A percentile compares a stretch with the other conserved stretches of the same genome.
Evolutionary conservation across 2,329 filamentous ascomycete genomes (phyloP).

Genomic region (Fusarium gaditjirri): DNA sequence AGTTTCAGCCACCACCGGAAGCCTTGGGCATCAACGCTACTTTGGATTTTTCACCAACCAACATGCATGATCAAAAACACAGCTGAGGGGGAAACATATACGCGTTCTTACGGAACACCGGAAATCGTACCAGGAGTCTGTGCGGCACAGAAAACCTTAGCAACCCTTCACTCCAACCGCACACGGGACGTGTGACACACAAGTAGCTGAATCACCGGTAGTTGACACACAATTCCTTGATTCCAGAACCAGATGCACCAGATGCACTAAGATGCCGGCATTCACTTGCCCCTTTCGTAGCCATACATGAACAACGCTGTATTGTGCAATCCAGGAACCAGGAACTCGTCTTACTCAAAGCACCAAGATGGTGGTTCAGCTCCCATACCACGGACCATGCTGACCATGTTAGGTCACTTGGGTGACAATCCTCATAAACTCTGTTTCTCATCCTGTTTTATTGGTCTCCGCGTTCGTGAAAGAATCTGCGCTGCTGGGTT

Average conservation of each 20-base stretch:
- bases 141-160: not conserved
- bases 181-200: not conserved
- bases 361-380: constrained; percentile 25
- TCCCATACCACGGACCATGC: constrained; percentile 10
- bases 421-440: constrained; percentile 14
- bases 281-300: constrained; percentile 14
- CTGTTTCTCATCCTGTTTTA: constrained; percentile 1
- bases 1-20: constrained; percentile 16
- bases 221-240: not conserved
- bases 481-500: constrained; percentile 6
- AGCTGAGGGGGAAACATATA: not conserved
- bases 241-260: constrained; percentile 7
- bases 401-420: constrained; percentile 1
- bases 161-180: not conserved
- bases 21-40: not conserved
- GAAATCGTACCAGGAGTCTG: not conserved
- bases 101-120: not conserved
- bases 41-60: not conserved
- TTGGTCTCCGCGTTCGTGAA: not conserved
- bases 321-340: constrained; percentile 1
- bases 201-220: constrained; percentile 19
- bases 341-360: not conserved
- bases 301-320: not conserved
- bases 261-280: not conserved
- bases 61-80: not conserved